phyloP scores from a whole-genome alignment of 768 basidiomycete genomes.

The Tricholoma saponaceum region DNA sequence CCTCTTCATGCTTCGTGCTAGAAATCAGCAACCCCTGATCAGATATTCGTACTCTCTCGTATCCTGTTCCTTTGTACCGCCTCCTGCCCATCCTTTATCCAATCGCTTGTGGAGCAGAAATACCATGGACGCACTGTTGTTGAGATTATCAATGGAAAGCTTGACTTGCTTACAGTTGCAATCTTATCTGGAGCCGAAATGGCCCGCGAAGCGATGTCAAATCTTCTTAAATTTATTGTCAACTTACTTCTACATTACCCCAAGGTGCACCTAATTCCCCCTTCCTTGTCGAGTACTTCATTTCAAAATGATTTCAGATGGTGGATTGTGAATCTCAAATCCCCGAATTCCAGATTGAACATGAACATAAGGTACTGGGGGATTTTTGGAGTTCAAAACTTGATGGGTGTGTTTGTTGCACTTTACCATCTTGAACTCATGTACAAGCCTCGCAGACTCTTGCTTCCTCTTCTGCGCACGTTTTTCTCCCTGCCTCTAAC shows the following conservation, averaged over 20 bases:
- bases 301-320: slow-evolving; percentile 23
- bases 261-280: slow-evolving; percentile 40
- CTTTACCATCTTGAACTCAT: neutral
- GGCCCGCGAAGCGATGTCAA: slow-evolving; percentile 71
- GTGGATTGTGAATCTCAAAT: slow-evolving; percentile 44
- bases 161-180: slow-evolving; percentile 50
- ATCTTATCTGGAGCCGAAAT: slow-evolving; percentile 49
- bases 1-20: slow-evolving; percentile 23
- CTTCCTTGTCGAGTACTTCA: neutral
- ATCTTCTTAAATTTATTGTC: slow-evolving; percentile 81
- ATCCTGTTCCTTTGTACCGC: slow-evolving; percentile 74
- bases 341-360: slow-evolving; percentile 20
- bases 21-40: slow-evolving; percentile 60
- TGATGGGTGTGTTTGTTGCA: slow-evolving; percentile 50
- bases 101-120: slow-evolving; percentile 63
- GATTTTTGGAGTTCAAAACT: slow-evolving; percentile 75
- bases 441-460: slow-evolving; percentile 40
- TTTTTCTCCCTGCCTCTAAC: slow-evolving; percentile 64
- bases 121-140: slow-evolving; percentile 51
- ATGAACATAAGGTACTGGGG: slow-evolving; percentile 50
- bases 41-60: slow-evolving; percentile 70
- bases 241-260: slow-evolving; percentile 82
- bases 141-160: slow-evolving; percentile 57
- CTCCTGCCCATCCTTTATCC: slow-evolving; percentile 45
- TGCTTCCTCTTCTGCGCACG: slow-evolving; percentile 66